Percentiles rank a stretch among this genome's conserved stretches.
phyloP scores from a whole-genome alignment of 371 early-diverging fungal species.

The Haplosporangium sp. region DNA sequence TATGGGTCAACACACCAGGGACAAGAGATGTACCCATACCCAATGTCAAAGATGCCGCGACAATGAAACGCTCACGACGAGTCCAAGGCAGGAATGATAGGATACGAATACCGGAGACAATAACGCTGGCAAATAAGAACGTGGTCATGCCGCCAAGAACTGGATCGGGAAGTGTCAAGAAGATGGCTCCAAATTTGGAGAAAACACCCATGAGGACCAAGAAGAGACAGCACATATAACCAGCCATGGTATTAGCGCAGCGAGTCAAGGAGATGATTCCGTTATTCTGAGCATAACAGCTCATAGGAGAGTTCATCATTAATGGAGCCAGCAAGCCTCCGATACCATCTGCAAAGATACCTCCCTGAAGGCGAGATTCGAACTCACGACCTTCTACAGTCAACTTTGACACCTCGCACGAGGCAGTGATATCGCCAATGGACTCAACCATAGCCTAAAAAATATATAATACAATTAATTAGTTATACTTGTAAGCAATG shows the following conservation, averaged over 20 bases:
- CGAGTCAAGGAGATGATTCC: conserved; percentile 71
- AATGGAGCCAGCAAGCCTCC: conserved; percentile 67
- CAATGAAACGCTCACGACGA: conserved; percentile 66
- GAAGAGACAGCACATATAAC: conserved; percentile 70
- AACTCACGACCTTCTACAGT: conserved; percentile 72
- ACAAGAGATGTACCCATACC: conserved; percentile 69
- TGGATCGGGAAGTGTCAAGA: conserved; percentile 65
- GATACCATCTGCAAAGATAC: conserved; percentile 71
- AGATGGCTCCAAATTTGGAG: conserved; percentile 70
- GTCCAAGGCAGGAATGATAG: conserved; percentile 72
- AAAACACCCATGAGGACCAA: conserved; percentile 70
- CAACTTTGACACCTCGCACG: conserved; percentile 72
- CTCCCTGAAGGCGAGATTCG: conserved; percentile 71
- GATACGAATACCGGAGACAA: conserved; percentile 74
- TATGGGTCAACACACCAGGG: conserved; percentile 68
- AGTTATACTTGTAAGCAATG: neutral
- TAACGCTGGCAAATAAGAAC: conserved; percentile 71
- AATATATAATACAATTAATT: neutral
- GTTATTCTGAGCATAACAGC: conserved; percentile 75
- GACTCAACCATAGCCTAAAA: conserved; percentile 66
- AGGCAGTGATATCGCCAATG: conserved; percentile 74
- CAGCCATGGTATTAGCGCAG: conserved; percentile 73
- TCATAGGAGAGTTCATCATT: conserved; percentile 69
- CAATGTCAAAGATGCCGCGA: conserved; percentile 54
- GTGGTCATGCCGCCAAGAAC: conserved; percentile 71